Conservation (phyloP, 2,329 filamentous ascomycete genomes). For the Thyridium curvatum region DNA sequence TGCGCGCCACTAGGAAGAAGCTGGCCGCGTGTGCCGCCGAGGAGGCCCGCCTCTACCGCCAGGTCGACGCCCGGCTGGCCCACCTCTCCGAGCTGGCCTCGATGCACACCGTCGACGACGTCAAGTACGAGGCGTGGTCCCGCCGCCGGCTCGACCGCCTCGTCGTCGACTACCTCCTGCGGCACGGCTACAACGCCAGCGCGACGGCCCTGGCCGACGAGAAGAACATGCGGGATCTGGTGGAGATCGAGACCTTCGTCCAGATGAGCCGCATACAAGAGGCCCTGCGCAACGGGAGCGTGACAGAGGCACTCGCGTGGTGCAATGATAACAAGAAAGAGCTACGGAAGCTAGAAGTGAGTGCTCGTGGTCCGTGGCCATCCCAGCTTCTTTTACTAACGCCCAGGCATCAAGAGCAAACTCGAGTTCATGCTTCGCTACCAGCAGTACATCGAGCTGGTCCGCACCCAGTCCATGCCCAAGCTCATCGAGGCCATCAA, state of each 20-base stretch:
- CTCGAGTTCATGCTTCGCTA: slow-evolving; percentile 90
- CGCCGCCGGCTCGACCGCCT: slow-evolving; percentile 74
- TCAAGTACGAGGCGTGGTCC: slow-evolving; percentile 90
- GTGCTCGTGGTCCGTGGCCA: no score
- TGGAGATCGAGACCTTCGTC: slow-evolving; percentile 84
- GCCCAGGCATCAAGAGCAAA: slow-evolving; percentile 51
- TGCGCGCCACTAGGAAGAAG: slow-evolving; percentile 85
- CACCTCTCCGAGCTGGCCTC: slow-evolving; percentile 78
- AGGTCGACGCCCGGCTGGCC: slow-evolving; percentile 68
- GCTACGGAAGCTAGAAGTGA: slow-evolving; percentile 76
- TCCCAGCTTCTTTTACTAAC: no score
- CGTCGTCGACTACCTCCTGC: slow-evolving; percentile 85
- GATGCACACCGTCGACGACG: slow-evolving; percentile 78
- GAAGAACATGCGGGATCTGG: slow-evolving; percentile 62
- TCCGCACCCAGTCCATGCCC: slow-evolving; percentile 56
- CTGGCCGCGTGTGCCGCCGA: slow-evolving; percentile 71
- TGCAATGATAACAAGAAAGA: slow-evolving; percentile 91
- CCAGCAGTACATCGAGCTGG: slow-evolving; percentile 92
- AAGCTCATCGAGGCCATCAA: slow-evolving; percentile 71
- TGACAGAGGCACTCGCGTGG: slow-evolving; percentile 79
- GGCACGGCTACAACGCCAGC: slow-evolving; percentile 74
- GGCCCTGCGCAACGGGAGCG: slow-evolving; percentile 63
- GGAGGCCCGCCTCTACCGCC: slow-evolving; percentile 68
- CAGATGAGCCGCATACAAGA: slow-evolving; percentile 73
- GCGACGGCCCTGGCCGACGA: slow-evolving; percentile 69